phyloP scores from a whole-genome alignment of 2,329 filamentous ascomycete genomes.

The Myriangium duriaei region DNA sequence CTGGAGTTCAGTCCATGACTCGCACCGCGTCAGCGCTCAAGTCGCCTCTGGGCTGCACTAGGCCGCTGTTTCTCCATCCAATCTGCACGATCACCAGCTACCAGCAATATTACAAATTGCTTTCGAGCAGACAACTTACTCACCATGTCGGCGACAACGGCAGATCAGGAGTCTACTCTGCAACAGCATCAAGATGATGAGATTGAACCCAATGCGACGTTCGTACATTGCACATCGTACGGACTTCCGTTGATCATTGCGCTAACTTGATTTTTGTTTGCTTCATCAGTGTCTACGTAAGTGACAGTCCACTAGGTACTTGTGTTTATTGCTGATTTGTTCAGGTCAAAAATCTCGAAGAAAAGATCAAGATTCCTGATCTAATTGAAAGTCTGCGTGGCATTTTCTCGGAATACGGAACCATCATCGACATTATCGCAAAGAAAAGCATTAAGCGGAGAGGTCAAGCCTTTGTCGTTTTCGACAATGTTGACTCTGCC shows the following conservation, averaged over 20 bases:
- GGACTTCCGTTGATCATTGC: constrained; percentile 20
- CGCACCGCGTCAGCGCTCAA: no score
- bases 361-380: constrained; percentile 71
- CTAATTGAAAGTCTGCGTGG: constrained; percentile 61
- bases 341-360: constrained; percentile 71
- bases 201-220: constrained; percentile 24
- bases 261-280: constrained; percentile 13
- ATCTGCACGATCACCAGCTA: no score
- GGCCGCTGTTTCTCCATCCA: no score
- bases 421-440: constrained; percentile 69
- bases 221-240: constrained; percentile 32
- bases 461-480: constrained; percentile 92
- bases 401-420: constrained; percentile 83
- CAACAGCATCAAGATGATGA: constrained; percentile 1
- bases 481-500: constrained; percentile 69
- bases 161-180: background rate
- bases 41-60: no score
- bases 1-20: no score
- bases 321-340: no score
- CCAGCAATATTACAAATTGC: no score
- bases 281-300: constrained; percentile 21
- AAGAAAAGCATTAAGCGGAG: constrained; percentile 87
- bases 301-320: no score
- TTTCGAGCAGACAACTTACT: no score
- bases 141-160: no score